phyloP scores from a whole-genome alignment of 495 filamentous ascomycete genomes.

The Aspergillus bertholletiae region DNA sequence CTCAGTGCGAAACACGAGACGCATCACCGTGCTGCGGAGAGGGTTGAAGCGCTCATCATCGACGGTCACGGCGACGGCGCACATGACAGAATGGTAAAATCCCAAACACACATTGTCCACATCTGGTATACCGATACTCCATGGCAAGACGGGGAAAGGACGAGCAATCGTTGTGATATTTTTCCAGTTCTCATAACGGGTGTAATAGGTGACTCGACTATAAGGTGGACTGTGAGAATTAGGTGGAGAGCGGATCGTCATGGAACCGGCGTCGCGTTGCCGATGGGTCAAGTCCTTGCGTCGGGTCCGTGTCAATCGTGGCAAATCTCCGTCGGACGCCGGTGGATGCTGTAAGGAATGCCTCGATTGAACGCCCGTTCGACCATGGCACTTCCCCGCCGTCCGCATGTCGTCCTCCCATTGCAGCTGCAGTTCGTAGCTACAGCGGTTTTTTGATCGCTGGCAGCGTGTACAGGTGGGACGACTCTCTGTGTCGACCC shows the following conservation, averaged over 20 bases:
- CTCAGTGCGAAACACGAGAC: constrained; percentile 2
- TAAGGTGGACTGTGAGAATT: background rate
- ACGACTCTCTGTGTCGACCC: background rate
- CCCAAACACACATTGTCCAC: background rate
- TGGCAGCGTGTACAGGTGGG: constrained; percentile 1
- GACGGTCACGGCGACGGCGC: background rate
- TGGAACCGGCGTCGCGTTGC: background rate
- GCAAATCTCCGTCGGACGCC: background rate
- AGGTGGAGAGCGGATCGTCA: constrained; percentile 2
- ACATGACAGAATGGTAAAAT: constrained; percentile 2
- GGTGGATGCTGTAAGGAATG: background rate
- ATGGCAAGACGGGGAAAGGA: background rate
- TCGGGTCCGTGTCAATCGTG: background rate
- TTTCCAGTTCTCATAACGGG: background rate
- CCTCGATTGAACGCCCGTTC: background rate
- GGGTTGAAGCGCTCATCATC: constrained; percentile 1
- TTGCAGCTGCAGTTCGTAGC: background rate
- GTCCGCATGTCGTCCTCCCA: constrained; percentile 4
- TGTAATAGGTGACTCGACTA: background rate
- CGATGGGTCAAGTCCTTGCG: background rate
- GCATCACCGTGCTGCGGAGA: constrained; percentile 4
- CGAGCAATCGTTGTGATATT: background rate
- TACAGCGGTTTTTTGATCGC: background rate
- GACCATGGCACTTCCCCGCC: constrained; percentile 4
- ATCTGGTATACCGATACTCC: constrained; percentile 2